A percentile compares a stretch with the other conserved stretches of the same genome.
Conservation (phyloP, 768 basidiomycete species). For the Lactarius tabidus region DNA sequence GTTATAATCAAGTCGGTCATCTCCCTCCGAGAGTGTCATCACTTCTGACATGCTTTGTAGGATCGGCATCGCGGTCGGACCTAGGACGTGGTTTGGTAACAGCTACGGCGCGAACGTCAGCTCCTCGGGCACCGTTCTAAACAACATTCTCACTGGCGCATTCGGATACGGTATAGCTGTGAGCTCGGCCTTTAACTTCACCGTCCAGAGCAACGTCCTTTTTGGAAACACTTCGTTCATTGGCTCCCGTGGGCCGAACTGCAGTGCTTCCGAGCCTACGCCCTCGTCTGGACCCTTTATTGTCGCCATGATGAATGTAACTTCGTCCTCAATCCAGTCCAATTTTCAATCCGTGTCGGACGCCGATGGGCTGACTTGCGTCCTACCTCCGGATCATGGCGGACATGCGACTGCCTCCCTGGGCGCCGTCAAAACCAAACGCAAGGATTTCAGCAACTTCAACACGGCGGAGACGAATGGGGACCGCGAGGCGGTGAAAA, state of each 20-base stretch:
- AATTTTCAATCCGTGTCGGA: constrained; percentile 50
- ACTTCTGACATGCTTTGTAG: constrained; percentile 34
- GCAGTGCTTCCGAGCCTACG: constrained; percentile 44
- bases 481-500: neutral
- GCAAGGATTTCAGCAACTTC: neutral
- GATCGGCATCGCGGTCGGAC: constrained; percentile 78
- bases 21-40: neutral
- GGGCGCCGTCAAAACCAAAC: neutral
- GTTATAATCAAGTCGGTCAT: constrained; percentile 65
- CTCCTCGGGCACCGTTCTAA: constrained; percentile 48
- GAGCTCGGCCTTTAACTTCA: constrained; percentile 61
- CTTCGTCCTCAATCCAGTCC: constrained; percentile 43
- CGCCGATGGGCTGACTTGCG: constrained; percentile 59
- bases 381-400: constrained; percentile 62
- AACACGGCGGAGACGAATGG: neutral
- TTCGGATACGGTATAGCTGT: constrained; percentile 74
- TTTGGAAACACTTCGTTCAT: constrained; percentile 73
- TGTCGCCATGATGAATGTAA: constrained; percentile 43
- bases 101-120: constrained; percentile 52
- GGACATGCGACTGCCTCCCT: constrained; percentile 17
- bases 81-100: constrained; percentile 70
- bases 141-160: constrained; percentile 60
- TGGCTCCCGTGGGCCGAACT: constrained; percentile 63
- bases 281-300: constrained; percentile 60
- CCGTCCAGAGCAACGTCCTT: constrained; percentile 56